phyloP scores from a whole-genome alignment of 106 monocot genomes.

The Allium fistulosum region DNA sequence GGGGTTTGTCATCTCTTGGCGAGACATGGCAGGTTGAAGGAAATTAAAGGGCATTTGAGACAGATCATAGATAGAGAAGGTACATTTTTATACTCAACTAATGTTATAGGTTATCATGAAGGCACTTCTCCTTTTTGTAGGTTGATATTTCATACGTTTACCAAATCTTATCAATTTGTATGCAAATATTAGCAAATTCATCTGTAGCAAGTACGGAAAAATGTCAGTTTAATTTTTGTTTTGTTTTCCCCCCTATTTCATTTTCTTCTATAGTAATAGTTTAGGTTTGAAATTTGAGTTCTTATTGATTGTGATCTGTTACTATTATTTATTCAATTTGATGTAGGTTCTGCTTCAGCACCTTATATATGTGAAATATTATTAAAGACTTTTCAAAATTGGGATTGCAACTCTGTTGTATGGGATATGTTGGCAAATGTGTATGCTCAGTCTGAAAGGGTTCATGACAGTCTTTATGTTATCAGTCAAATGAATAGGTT shows the following conservation, averaged over 20 bases:
- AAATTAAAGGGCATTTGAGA: slow-evolving; percentile 8
- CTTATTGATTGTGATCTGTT: too few relatives aligned
- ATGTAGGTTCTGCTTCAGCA: slow-evolving; percentile 46
- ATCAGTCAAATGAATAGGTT: slow-evolving; percentile 48
- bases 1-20: slow-evolving; percentile 16
- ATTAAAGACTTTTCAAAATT: slow-evolving; percentile 21
- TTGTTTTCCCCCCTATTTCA: neutral
- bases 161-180: neutral
- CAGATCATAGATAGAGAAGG: slow-evolving; percentile 25
- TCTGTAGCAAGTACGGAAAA: too few relatives aligned
- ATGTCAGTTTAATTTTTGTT: neutral
- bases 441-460: slow-evolving; percentile 37
- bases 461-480: slow-evolving; percentile 54
- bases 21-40: slow-evolving; percentile 23
- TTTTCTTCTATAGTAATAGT: too few relatives aligned
- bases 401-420: slow-evolving; percentile 20
- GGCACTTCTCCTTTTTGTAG: too few relatives aligned
- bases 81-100: neutral
- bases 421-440: slow-evolving; percentile 64
- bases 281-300: too few relatives aligned
- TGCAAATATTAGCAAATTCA: neutral
- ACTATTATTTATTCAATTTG: neutral
- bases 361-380: slow-evolving; percentile 37
- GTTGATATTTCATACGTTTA: neutral
- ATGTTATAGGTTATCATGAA: too few relatives aligned